A percentile compares a stretch with the other conserved stretches of the same genome.
phyloP scores from a whole-genome alignment of 768 basidiomycete genomes.

The Podaxis mareebaensis region DNA sequence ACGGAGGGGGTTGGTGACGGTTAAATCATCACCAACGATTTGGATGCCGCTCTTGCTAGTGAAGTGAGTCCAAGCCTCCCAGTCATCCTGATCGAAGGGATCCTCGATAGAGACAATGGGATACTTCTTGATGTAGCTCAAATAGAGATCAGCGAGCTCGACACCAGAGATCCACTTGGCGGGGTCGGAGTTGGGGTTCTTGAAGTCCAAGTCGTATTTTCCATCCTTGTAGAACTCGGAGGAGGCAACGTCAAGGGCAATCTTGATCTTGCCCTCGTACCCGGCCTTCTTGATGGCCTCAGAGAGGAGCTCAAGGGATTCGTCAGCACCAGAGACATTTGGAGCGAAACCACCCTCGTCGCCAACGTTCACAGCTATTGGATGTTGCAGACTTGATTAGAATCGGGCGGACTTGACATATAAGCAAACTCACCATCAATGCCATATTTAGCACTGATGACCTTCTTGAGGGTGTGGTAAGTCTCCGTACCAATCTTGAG shows the following conservation, averaged over 20 bases:
- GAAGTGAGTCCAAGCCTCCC: slow-evolving; percentile 97
- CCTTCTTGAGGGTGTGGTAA: slow-evolving; percentile 98
- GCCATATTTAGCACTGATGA: slow-evolving; percentile 98
- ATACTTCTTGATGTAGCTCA: slow-evolving; percentile 86
- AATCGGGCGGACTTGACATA: slow-evolving; percentile 5
- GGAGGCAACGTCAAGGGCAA: slow-evolving; percentile 96
- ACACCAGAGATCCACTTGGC: slow-evolving; percentile 93
- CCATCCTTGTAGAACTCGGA: slow-evolving; percentile 99
- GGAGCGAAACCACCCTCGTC: slow-evolving; percentile 99
- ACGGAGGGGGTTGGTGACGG: slow-evolving; percentile 94
- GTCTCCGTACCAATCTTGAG: slow-evolving; percentile 99
- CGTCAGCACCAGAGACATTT: slow-evolving; percentile 95
- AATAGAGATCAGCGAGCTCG: slow-evolving; percentile 92
- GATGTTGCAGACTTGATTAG: slow-evolving; percentile 19
- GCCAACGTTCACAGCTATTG: slow-evolving; percentile 93
- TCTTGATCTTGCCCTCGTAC: slow-evolving; percentile 98
- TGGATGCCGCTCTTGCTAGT: slow-evolving; percentile 78
- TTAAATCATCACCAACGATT: slow-evolving; percentile 95
- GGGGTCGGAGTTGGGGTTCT: slow-evolving; percentile 99
- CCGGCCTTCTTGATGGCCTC: slow-evolving; percentile 99
- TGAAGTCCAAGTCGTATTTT: slow-evolving; percentile 98
- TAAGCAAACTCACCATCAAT: slow-evolving; percentile 74
- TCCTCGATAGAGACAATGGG: slow-evolving; percentile 96
- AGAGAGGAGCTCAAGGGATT: slow-evolving; percentile 91
- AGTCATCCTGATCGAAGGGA: slow-evolving; percentile 99